Base-by-base conservation (phyloP, 495 filamentous ascomycete species). In the Lasiosphaeria hispida region DNA sequence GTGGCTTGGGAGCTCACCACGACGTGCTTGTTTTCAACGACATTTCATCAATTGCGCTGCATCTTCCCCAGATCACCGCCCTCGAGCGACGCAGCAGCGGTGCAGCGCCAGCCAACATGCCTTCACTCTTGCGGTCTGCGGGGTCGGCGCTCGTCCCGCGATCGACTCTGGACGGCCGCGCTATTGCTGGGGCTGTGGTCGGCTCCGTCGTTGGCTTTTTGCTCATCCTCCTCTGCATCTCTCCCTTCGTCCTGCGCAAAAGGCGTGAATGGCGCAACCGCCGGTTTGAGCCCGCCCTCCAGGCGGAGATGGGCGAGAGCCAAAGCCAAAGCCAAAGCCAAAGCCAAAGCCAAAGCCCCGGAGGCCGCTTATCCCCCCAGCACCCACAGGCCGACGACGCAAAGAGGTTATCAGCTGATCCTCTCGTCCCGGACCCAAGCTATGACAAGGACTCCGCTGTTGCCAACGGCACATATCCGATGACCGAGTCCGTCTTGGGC, bases 181-280 rank as follows among this genome's bases (percentile, higher is more conserved):
- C 62, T 48, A 70, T 73, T 53, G 72, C 70, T 30, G 72, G 72
- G 58, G 67, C 64, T 62, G 68, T 69, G 60, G 53, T 75, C 42
- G 72, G 72, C 11, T 66, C 64, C 6, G 62, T 72, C 15, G 54
- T 69, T 48, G 72, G 67, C 42, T 63, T 58, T 36, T 57, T 62
- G 49, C 61, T 75, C 45, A 51, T 75, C 33, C 56, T 68, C 19
- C 47, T 71, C 34, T 71, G 69, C 52, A 15, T 69, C 42, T 62
- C 69, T 17, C 72, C 69, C 53, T 69, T 70, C 59, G 48, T 71
- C 48, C 51, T 75, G 53, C 65, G 67, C 13, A 67, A 67, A 35
- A 47, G 64, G 40, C 69, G 65, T n/a, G 48, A 58, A 18, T 50
- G 67, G 41, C 50, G 55, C 52, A 50, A 39, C 43, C 61, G 57